Evolutionary conservation across 129 eudicot species (phyloP).

Genomic region (Sambucus nigra): DNA sequence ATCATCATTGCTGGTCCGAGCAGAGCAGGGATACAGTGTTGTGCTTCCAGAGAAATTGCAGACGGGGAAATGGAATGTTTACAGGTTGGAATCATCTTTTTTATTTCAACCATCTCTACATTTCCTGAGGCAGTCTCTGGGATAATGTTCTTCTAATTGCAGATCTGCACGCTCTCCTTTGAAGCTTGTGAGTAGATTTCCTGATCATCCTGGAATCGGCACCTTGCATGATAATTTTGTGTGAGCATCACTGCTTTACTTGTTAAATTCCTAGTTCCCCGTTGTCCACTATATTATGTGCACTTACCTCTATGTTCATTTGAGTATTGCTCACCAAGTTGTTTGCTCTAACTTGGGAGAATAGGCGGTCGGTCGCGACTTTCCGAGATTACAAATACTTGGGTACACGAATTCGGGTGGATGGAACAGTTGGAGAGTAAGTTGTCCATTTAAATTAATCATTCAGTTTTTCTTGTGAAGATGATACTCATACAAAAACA

Average conservation of each 20-base stretch:
- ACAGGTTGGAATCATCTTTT: conserved; percentile 38
- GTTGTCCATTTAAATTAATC: conserved; percentile 20
- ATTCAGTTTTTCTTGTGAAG: not conserved
- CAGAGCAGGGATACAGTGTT: conserved; percentile 71
- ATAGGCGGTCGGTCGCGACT: conserved; percentile 56
- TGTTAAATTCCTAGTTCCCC: not conserved
- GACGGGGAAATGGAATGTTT: conserved; percentile 85
- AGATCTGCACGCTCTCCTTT: conserved; percentile 81
- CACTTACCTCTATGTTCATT: conserved; percentile 1
- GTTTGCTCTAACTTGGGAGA: conserved; percentile 9
- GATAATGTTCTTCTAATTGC: conserved; percentile 20
- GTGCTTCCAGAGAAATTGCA: conserved; percentile 83
- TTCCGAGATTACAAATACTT: conserved; percentile 63
- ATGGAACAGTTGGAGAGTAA: conserved; percentile 94
- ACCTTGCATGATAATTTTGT: conserved; percentile 93
- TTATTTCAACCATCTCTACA: not conserved
- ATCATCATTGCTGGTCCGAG: conserved; percentile 1
- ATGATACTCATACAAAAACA: too few species aligned
- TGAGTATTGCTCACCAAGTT: conserved; percentile 6
- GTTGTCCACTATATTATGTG: not conserved
- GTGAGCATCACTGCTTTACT: conserved; percentile 35
- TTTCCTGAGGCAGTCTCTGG: conserved; percentile 1
- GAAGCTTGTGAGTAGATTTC: conserved; percentile 64
- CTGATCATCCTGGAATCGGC: conserved; percentile 70
- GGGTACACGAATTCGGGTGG: conserved; percentile 64